Evolutionary conservation across 257 asterid species (phyloP).

Genomic region (Cruciata laevipes): DNA sequence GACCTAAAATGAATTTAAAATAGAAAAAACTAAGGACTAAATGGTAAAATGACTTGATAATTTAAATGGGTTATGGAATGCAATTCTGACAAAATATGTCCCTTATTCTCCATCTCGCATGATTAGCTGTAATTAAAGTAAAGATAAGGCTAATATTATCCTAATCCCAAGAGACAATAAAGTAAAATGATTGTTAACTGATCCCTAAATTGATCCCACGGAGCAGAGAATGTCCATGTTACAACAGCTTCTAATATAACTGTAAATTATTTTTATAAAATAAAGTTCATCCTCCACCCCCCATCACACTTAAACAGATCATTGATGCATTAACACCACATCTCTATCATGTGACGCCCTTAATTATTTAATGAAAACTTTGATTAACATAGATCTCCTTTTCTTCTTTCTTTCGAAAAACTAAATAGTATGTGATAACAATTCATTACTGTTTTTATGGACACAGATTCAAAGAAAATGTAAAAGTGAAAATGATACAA

Average conservation of each 20-base stretch:
- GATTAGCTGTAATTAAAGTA: constrained; percentile 3
- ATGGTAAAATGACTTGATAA: too few relatives aligned
- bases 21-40: too few relatives aligned
- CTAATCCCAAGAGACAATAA: constrained; percentile 31
- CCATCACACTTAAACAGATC: constrained; percentile 13
- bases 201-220: constrained; percentile 72
- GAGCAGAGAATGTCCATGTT: constrained; percentile 50
- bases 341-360: background rate
- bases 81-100: background rate
- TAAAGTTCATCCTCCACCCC: background rate
- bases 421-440: background rate
- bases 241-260: constrained; percentile 18
- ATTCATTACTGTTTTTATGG: background rate
- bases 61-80: background rate
- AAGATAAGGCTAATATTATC: constrained; percentile 16
- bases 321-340: constrained; percentile 13
- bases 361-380: background rate
- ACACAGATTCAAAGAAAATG: background rate
- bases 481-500: background rate
- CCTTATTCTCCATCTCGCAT: background rate
- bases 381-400: background rate
- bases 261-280: background rate
- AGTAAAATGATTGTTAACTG: constrained; percentile 60
- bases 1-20: too few relatives aligned
- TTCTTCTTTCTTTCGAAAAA: background rate